Percentiles rank a stretch among this genome's conserved stretches.
These are phyloP conservation scores for Aspergillus oerlinghausenensis DNA, from an alignment of 2,329 filamentous ascomycete genomes.

Conservation along the genomic window DNA sequence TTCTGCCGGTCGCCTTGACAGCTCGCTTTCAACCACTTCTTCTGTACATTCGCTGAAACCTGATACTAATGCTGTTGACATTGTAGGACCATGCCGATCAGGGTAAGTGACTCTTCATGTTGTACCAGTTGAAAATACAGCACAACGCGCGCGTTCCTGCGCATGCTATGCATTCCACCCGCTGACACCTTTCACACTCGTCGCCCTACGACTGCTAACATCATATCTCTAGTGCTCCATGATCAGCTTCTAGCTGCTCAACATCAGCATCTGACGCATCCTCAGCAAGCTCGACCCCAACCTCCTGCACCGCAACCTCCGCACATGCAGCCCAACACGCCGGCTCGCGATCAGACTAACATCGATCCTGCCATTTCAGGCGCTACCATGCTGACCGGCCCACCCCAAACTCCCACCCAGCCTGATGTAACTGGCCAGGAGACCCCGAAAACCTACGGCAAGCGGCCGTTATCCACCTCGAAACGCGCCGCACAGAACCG, in stretches of 20 bases:
- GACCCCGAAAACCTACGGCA: constrained; percentile 65
- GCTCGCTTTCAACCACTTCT: not conserved
- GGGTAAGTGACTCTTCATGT: constrained; percentile 34
- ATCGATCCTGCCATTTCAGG: constrained; percentile 58
- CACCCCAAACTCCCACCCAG: constrained; percentile 29
- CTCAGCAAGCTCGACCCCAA: constrained; percentile 36
- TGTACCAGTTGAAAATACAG: not conserved
- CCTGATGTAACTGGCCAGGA: constrained; percentile 36
- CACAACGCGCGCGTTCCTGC: not conserved
- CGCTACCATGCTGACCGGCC: constrained; percentile 44
- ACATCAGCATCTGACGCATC: constrained; percentile 42
- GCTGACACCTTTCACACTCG: not conserved
- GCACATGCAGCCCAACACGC: constrained; percentile 36
- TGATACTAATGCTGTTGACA: constrained; percentile 6
- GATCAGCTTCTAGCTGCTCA: constrained; percentile 55
- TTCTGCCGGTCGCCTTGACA: constrained; percentile 9
- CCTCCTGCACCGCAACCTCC: constrained; percentile 40
- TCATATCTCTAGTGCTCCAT: constrained; percentile 49
- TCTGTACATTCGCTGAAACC: not conserved
- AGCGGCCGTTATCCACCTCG: constrained; percentile 87
- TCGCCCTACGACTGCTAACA: constrained; percentile 7
- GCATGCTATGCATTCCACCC: not conserved
- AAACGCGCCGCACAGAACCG: constrained; percentile 96
- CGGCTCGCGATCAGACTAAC: constrained; percentile 48
- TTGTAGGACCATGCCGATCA: constrained; percentile 42